A percentile compares a stretch with the other conserved stretches of the same genome.
Conservation (phyloP, 108 stramenopile genomes). For the Cyclotella baltica region DNA sequence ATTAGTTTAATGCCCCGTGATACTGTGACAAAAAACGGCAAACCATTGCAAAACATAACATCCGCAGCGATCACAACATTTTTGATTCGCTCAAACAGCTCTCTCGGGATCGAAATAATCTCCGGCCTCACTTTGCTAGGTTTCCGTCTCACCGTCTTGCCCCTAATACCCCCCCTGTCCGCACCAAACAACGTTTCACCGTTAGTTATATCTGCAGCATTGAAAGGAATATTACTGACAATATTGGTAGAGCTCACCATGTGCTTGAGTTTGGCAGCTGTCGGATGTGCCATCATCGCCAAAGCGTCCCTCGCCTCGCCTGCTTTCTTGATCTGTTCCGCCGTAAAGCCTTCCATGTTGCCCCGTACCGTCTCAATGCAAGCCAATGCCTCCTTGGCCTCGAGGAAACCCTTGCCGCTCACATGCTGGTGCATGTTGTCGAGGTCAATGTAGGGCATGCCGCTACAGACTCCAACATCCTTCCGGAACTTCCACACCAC, state of each 20-base stretch:
- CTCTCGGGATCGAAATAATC: neutral
- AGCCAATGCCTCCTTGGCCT: neutral
- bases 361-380: neutral
- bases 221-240: too few species aligned
- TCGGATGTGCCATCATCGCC: neutral
- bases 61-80: neutral
- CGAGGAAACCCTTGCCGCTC: neutral
- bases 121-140: neutral
- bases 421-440: neutral
- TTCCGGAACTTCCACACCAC: neutral
- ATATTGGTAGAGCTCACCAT: too few species aligned
- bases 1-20: too few species aligned
- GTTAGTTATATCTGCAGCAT: too few species aligned
- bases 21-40: neutral
- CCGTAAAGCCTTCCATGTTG: neutral
- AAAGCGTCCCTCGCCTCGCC: neutral
- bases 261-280: too few species aligned
- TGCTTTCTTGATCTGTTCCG: neutral
- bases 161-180: neutral
- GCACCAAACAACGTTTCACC: neutral
- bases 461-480: neutral
- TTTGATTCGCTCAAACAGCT: neutral
- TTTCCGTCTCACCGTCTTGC: neutral
- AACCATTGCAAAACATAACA: neutral
- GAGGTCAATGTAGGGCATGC: neutral